Evolutionary conservation across 129 eudicot species (phyloP), one percentile per base, ranked within the genome.

Genomic region (Centella asiatica): DNA sequence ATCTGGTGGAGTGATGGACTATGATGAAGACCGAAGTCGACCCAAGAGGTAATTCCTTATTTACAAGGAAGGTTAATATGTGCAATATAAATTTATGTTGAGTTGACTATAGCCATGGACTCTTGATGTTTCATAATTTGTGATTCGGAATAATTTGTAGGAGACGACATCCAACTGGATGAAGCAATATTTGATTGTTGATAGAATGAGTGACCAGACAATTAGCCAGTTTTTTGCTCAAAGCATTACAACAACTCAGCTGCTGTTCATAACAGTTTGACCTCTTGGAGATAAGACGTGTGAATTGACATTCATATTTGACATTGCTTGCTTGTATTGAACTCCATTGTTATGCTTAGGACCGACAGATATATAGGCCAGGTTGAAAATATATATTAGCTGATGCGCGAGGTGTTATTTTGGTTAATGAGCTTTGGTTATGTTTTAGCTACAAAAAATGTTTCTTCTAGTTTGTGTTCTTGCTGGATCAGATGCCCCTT

Each of bases 1-100:
- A 81, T 79, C 81, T 81, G 85, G 86, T 74, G 95, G 97, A 75
- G 82, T 90, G 79, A 90, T 83, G 95, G 93, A 81, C 64, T 83
- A 65, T 37, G 88, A 74, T 70, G 89, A 78, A 78, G 93, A 83
- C 71, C 85, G 85, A 19, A 68, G 78, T 66, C 82, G 92, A 23
- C 83, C 89, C 44, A 86, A 90, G 84, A 90, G 97, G 97, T 90
- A 85, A 45, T 29, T 26, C n/a, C 15, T 44, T 12, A 53, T 27
- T 44, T 33, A 0, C 20, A 14, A 17, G 18, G 7, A 32, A 57
- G 0, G 32, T 0, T 1, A 6, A 4, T 4, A 3, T 46, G 51
- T 6, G 4, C 22, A 46, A 17, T 6, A 3, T 18, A 5, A 46
- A 6, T 18, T 12, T 17, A 17, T 4, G 6, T n/a, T n/a, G 6